Evolutionary conservation across 2,329 filamentous ascomycete species (phyloP).

Genomic region (Graphilbum sp.): DNA sequence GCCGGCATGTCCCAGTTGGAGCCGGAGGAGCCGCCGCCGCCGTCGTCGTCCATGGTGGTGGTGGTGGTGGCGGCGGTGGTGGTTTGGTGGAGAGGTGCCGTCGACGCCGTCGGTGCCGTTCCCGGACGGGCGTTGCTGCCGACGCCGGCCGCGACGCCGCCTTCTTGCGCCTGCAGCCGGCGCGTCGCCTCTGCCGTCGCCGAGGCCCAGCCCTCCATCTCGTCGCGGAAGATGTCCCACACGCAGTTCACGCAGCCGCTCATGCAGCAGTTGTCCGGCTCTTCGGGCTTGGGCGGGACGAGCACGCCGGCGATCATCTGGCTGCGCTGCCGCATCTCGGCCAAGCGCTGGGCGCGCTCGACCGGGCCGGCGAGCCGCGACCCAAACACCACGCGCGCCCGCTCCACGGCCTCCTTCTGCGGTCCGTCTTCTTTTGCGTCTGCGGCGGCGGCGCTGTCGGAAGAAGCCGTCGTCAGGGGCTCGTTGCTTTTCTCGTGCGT

Average conservation of each 20-base stretch:
- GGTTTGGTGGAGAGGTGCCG: background rate
- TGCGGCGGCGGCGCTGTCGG: background rate
- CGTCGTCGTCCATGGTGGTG: constrained; percentile 63
- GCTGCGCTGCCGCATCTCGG: constrained; percentile 39
- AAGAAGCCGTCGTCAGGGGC: background rate
- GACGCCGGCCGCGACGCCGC: constrained; percentile 11
- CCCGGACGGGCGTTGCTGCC: too few species aligned
- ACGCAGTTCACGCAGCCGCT: constrained; percentile 96
- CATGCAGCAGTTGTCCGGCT: constrained; percentile 99
- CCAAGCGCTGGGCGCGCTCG: constrained; percentile 45
- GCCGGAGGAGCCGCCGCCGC: constrained; percentile 58
- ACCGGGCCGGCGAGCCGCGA: constrained; percentile 59
- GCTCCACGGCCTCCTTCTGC: constrained; percentile 26
- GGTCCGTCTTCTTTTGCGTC: background rate
- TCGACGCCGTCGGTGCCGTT: background rate
- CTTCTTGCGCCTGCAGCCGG: constrained; percentile 25
- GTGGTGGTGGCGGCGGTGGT: constrained; percentile 9
- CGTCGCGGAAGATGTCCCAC: constrained; percentile 82
- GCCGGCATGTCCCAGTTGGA: constrained; percentile 37
- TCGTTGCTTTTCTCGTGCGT: constrained; percentile 24
- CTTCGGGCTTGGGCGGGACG: constrained; percentile 68
- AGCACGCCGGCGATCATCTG: constrained; percentile 59
- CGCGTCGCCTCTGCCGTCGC: constrained; percentile 46
- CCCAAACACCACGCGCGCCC: constrained; percentile 61
- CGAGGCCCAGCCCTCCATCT: constrained; percentile 74